These are phyloP conservation scores for Leccinum aurantiacum DNA, from an alignment of 768 basidiomycete genomes.

Conservation along the genomic window DNA sequence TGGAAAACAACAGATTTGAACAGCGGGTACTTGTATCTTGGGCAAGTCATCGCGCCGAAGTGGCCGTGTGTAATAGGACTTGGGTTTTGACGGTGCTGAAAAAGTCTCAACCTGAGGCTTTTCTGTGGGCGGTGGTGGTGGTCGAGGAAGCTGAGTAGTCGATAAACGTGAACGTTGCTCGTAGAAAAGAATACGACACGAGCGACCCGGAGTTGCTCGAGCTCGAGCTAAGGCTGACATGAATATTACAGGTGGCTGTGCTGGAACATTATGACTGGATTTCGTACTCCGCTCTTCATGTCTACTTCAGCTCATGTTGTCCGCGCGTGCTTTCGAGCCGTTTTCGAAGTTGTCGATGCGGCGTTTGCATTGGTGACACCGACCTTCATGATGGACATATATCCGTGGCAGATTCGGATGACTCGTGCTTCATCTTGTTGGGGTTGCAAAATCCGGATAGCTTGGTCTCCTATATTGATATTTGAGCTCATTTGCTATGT, in stretches of 20 bases:
- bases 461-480: too few relatives aligned
- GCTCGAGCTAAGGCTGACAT: slow-evolving; percentile 19
- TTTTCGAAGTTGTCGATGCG: too few relatives aligned
- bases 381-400: too few relatives aligned
- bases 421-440: too few relatives aligned
- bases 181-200: slow-evolving; percentile 11
- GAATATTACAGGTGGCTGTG: slow-evolving; percentile 9
- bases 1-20: neutral
- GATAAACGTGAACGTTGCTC: slow-evolving; percentile 18
- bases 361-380: too few relatives aligned
- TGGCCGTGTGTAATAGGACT: slow-evolving; percentile 45
- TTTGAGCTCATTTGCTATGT: too few relatives aligned
- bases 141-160: slow-evolving; percentile 24
- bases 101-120: slow-evolving; percentile 40
- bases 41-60: slow-evolving; percentile 40
- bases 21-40: slow-evolving; percentile 37
- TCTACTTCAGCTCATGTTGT: too few relatives aligned
- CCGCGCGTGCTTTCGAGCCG: too few relatives aligned
- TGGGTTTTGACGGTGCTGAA: slow-evolving; percentile 44
- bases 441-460: too few relatives aligned
- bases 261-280: neutral
- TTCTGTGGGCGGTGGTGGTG: slow-evolving; percentile 30
- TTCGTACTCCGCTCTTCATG: neutral
- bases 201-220: slow-evolving; percentile 9
- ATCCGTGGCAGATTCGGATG: too few relatives aligned